Conservation (phyloP, 2,329 filamentous ascomycete species). For the Aspergillus nomiae region DNA sequence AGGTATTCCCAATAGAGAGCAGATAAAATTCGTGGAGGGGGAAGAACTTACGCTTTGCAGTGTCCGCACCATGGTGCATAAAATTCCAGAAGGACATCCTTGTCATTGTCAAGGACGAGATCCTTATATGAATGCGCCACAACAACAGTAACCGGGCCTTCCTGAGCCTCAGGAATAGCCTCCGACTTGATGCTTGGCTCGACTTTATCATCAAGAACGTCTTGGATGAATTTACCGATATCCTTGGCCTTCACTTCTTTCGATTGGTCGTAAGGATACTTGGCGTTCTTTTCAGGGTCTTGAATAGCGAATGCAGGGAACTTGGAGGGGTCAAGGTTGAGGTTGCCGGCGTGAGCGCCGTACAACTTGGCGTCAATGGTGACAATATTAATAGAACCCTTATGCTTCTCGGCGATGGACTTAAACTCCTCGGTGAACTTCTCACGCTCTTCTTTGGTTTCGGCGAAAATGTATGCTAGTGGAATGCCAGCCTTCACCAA, state of each 20-base stretch:
- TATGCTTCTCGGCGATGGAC: slow-evolving; percentile 85
- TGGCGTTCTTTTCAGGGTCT: slow-evolving; percentile 91
- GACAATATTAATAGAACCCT: slow-evolving; percentile 94
- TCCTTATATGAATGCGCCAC: slow-evolving; percentile 94
- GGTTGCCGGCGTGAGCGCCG: slow-evolving; percentile 91
- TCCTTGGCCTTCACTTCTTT: slow-evolving; percentile 73
- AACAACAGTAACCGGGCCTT: slow-evolving; percentile 81
- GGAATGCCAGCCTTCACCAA: slow-evolving; percentile 71
- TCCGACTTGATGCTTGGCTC: slow-evolving; percentile 98
- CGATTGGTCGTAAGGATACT: slow-evolving; percentile 90
- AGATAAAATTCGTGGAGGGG: not conserved
- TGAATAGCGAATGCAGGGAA: slow-evolving; percentile 99
- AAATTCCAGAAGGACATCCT: slow-evolving; percentile 97
- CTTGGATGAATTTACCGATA: slow-evolving; percentile 80
- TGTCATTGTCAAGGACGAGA: slow-evolving; percentile 86
- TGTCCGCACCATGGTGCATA: slow-evolving; percentile 85
- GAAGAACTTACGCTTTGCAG: slow-evolving; percentile 61
- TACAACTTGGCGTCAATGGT: slow-evolving; percentile 95
- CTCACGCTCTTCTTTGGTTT: slow-evolving; percentile 85
- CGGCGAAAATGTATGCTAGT: slow-evolving; percentile 96
- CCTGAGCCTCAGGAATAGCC: slow-evolving; percentile 90
- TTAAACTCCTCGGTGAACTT: slow-evolving; percentile 76
- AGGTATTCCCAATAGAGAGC: slow-evolving; percentile 2
- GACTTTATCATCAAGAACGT: slow-evolving; percentile 83
- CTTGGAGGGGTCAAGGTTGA: slow-evolving; percentile 93